A percentile compares a stretch with the other conserved stretches of the same genome.
These are phyloP conservation scores for Phyllosticta paracitricarpa DNA, from an alignment of 2,329 filamentous ascomycete genomes.

Conservation along the genomic window DNA sequence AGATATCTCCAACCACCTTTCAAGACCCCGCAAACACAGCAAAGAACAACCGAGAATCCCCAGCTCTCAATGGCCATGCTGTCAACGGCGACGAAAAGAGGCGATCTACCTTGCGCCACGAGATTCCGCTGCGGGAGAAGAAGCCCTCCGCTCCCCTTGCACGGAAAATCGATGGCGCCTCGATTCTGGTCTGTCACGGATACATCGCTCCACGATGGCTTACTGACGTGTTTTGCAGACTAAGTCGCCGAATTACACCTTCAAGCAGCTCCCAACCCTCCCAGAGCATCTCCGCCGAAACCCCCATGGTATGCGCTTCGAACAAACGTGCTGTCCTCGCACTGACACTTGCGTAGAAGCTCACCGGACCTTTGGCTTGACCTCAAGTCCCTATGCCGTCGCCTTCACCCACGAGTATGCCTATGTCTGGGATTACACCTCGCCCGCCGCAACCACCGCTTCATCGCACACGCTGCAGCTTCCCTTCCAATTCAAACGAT, in stretches of 20 bases:
- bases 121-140: slow-evolving; percentile 33
- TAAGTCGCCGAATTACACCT: slow-evolving; percentile 73
- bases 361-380: slow-evolving; percentile 38
- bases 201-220: slow-evolving; percentile 9
- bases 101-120: slow-evolving; percentile 22
- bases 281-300: slow-evolving; percentile 65
- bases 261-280: slow-evolving; percentile 73
- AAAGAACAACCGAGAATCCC: slow-evolving; percentile 21
- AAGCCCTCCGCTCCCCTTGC: slow-evolving; percentile 17
- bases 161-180: slow-evolving; percentile 55
- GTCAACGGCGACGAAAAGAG: slow-evolving; percentile 17
- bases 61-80: slow-evolving; percentile 23
- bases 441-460: slow-evolving; percentile 53
- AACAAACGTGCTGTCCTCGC: slow-evolving; percentile 6
- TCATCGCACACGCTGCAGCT: slow-evolving; percentile 73
- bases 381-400: slow-evolving; percentile 61
- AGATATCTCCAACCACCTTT: slow-evolving; percentile 35
- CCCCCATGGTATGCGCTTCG: slow-evolving; percentile 44
- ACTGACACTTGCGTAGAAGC: slow-evolving; percentile 16
- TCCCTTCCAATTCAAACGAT: slow-evolving; percentile 58
- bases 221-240: slow-evolving; percentile 42
- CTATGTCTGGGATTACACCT: slow-evolving; percentile 79
- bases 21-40: slow-evolving; percentile 17
- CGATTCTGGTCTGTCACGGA: slow-evolving; percentile 50
- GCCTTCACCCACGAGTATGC: slow-evolving; percentile 73